Evolutionary conservation across 2,329 filamentous ascomycete species (phyloP).

Genomic region (Aspergillus sclerotialis): DNA sequence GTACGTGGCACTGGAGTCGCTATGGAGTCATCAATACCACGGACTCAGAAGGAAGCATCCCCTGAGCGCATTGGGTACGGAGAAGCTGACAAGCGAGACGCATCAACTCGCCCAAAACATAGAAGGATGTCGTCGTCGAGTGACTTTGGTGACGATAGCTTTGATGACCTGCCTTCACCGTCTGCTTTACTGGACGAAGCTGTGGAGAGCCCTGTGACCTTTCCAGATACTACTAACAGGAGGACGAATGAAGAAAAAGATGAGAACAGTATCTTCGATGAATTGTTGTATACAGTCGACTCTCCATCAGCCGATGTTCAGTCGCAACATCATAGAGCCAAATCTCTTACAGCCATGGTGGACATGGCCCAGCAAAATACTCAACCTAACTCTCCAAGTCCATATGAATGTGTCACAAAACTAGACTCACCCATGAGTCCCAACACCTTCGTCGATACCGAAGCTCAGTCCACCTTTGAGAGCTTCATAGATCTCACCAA

Average conservation of each 20-base stretch:
- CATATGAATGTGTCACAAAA: not conserved
- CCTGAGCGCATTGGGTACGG: too few relatives aligned
- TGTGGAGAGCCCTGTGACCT: not conserved
- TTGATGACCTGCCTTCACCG: conserved; percentile 34
- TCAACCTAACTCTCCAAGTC: not conserved
- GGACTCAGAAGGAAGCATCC: too few relatives aligned
- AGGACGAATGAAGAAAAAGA: conserved; percentile 3
- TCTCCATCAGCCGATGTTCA: conserved; percentile 8
- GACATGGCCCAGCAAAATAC: not conserved
- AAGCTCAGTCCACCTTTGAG: not conserved
- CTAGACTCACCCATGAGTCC: not conserved
- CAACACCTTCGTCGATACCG: not conserved
- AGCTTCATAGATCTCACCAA: not conserved
- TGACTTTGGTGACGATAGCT: conserved; percentile 24
- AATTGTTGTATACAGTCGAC: conserved; percentile 3
- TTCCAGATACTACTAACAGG: not conserved
- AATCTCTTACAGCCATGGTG: conserved; percentile 15
- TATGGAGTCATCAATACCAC: too few relatives aligned
- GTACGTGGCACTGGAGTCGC: too few relatives aligned
- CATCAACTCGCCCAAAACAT: too few relatives aligned
- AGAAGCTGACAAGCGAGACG: too few relatives aligned
- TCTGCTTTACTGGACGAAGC: conserved; percentile 19
- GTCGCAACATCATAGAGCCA: conserved; percentile 15
- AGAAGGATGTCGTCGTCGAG: conserved; percentile 25
- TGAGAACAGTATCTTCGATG: conserved; percentile 7